Percentiles rank a stretch among this genome's conserved stretches.
Conservation (phyloP, 2,329 filamentous ascomycete species). For the Incumbomyces delicatus region DNA sequence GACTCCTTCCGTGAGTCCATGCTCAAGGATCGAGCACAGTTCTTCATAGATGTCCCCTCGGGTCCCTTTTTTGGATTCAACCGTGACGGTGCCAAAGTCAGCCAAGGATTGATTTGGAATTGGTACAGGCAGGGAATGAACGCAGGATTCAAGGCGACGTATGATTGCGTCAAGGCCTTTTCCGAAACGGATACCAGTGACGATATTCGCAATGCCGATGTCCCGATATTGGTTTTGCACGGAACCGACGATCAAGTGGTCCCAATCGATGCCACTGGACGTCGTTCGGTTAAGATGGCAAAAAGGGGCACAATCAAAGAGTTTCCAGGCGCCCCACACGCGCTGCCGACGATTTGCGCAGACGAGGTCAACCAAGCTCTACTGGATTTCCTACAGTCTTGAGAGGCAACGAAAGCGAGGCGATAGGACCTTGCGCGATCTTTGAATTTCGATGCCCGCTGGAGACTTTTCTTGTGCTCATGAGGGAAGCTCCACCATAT, state of each 20-base stretch:
- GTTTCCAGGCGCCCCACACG: slow-evolving; percentile 32
- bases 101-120: slow-evolving; percentile 30
- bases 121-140: slow-evolving; percentile 35
- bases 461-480: too few species aligned
- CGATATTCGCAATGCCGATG: slow-evolving; percentile 31
- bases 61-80: slow-evolving; percentile 31
- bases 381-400: slow-evolving; percentile 25
- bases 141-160: slow-evolving; percentile 29
- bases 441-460: too few species aligned
- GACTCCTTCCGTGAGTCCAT: slow-evolving; percentile 31
- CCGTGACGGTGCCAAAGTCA: slow-evolving; percentile 22
- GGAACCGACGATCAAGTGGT: slow-evolving; percentile 35
- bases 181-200: slow-evolving; percentile 34
- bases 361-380: slow-evolving; percentile 31
- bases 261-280: slow-evolving; percentile 26
- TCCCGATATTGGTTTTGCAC: slow-evolving; percentile 33
- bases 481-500: too few species aligned
- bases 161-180: slow-evolving; percentile 33
- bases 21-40: slow-evolving; percentile 26
- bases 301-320: slow-evolving; percentile 31
- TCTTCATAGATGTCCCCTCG: slow-evolving; percentile 28
- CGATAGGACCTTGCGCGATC: too few species aligned
- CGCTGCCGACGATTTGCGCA: slow-evolving; percentile 28
- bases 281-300: slow-evolving; percentile 27
- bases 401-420: too few species aligned